Percentiles rank a stretch among this genome's conserved stretches.
phyloP scores from a whole-genome alignment of 495 filamentous ascomycete genomes.

The Hypoxylon fuscum region DNA sequence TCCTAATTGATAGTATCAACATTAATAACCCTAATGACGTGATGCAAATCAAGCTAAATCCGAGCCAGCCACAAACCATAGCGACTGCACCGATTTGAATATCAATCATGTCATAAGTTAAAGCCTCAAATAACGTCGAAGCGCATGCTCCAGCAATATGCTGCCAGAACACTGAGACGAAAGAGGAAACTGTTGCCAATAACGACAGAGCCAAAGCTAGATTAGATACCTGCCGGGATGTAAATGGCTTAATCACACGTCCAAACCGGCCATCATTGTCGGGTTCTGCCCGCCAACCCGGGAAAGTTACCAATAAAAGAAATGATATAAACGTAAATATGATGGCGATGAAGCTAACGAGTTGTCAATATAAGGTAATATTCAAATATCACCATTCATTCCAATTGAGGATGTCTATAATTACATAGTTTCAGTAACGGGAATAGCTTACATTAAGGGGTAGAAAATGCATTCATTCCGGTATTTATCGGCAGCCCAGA shows the following conservation, averaged over 20 bases:
- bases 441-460: too few species aligned
- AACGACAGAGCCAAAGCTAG: slow-evolving; percentile 76
- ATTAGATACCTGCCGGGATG: slow-evolving; percentile 71
- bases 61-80: slow-evolving; percentile 95
- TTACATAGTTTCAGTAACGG: too few species aligned
- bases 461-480: too few species aligned
- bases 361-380: too few species aligned
- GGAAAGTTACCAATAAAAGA: slow-evolving; percentile 1
- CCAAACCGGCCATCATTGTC: slow-evolving; percentile 70
- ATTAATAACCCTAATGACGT: slow-evolving; percentile 89
- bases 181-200: slow-evolving; percentile 73
- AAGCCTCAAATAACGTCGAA: slow-evolving; percentile 46
- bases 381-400: too few species aligned
- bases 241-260: slow-evolving; percentile 82
- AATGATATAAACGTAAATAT: not conserved
- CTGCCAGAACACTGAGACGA: slow-evolving; percentile 74
- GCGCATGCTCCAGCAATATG: slow-evolving; percentile 92
- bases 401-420: too few species aligned
- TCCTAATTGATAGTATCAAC: slow-evolving; percentile 86
- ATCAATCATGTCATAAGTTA: slow-evolving; percentile 60
- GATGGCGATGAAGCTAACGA: not conserved
- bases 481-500: too few species aligned
- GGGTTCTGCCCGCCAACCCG: slow-evolving; percentile 72
- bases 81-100: slow-evolving; percentile 87
- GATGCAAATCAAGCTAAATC: slow-evolving; percentile 83